These are phyloP conservation scores for Brassica nigra DNA, from an alignment of 345 rosid genomes.

Conservation along the genomic window DNA sequence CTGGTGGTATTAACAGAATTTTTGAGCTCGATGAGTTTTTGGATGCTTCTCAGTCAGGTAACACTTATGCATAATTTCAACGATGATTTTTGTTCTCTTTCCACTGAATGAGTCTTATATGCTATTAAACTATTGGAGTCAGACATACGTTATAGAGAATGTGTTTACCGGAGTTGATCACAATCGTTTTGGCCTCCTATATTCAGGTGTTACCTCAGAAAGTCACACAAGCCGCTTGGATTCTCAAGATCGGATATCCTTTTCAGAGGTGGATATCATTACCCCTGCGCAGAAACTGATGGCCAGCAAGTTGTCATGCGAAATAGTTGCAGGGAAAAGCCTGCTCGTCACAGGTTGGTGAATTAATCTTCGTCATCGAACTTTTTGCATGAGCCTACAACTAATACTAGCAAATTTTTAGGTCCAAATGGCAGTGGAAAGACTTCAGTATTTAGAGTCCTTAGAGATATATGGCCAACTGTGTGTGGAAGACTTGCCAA, in stretches of 20 bases:
- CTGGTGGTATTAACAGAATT: constrained; percentile 84
- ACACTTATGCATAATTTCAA: neutral
- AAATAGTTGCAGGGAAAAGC: constrained; percentile 75
- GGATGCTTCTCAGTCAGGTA: constrained; percentile 84
- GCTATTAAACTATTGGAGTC: neutral
- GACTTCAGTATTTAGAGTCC: constrained; percentile 94
- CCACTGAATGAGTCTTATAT: neutral
- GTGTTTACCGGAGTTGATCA: constrained; percentile 11
- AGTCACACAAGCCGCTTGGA: constrained; percentile 41
- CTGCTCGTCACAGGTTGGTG: constrained; percentile 92
- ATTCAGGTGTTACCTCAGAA: constrained; percentile 40
- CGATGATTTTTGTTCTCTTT: no score
- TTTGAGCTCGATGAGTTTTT: constrained; percentile 97
- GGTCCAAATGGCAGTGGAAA: constrained; percentile 99
- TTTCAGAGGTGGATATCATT: constrained; percentile 79
- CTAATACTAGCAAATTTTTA: constrained; percentile 42
- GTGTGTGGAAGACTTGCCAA: constrained; percentile 72
- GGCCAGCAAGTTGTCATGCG: constrained; percentile 84
- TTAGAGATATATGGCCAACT: constrained; percentile 94
- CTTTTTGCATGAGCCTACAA: constrained; percentile 18
- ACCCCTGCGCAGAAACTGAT: constrained; percentile 86
- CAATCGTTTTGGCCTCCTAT: constrained; percentile 37
- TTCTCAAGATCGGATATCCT: constrained; percentile 63
- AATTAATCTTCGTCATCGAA: constrained; percentile 21
- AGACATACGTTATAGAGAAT: neutral